phyloP scores from a whole-genome alignment of 768 basidiomycete species.

The Tricholoma sp. region DNA sequence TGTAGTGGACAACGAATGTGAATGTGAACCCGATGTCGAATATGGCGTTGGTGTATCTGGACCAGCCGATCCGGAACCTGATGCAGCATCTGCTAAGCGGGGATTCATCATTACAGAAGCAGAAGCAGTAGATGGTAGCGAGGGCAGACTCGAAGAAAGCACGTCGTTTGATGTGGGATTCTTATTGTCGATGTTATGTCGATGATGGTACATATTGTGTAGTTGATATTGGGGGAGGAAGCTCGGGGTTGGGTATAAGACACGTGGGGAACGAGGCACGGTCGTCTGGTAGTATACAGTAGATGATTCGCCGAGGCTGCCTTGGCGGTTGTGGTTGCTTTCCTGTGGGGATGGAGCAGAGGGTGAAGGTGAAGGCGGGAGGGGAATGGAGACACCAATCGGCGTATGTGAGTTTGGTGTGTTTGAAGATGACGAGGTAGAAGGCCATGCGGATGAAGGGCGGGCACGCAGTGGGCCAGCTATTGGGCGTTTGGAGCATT shows the following conservation, averaged over 20 bases:
- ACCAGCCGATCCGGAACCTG: constrained; percentile 23
- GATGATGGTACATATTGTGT: constrained; percentile 18
- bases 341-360: constrained; percentile 14
- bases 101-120: constrained; percentile 33
- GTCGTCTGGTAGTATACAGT: constrained; percentile 70
- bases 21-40: constrained; percentile 30
- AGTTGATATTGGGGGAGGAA: constrained; percentile 37
- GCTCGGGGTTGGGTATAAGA: constrained; percentile 41
- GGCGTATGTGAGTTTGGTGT: constrained; percentile 17
- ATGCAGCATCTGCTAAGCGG: constrained; percentile 20
- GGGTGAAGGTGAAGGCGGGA: constrained; percentile 48
- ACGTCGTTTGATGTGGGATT: constrained; percentile 26
- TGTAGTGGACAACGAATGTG: constrained; percentile 44
- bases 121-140: constrained; percentile 28
- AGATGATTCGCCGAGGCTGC: constrained; percentile 35
- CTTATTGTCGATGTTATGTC: constrained; percentile 14
- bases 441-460: constrained; percentile 29
- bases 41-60: constrained; percentile 35
- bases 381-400: constrained; percentile 33
- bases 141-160: constrained; percentile 23
- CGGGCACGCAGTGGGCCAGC: constrained; percentile 38
- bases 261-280: constrained; percentile 40
- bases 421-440: constrained; percentile 26
- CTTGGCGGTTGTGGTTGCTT: neutral
- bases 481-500: constrained; percentile 37